Evolutionary conservation across 108 stramenopile species (phyloP), one percentile per base, ranked within the genome.

Genomic region (Schizochytrium sp.): DNA sequence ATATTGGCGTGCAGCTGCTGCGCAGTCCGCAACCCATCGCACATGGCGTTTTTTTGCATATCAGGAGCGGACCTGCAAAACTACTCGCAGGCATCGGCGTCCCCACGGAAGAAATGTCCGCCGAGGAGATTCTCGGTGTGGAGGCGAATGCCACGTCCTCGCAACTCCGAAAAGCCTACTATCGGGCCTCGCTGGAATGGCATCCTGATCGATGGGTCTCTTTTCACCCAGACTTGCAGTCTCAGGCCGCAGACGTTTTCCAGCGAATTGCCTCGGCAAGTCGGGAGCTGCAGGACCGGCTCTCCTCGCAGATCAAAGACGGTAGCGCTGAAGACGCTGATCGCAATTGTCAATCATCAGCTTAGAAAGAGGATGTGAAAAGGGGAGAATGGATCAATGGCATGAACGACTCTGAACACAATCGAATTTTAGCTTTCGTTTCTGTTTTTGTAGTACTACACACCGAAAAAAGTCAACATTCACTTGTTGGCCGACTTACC

Each of bases 171-270:
- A 83, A 83, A 45, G 76, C 76, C 8, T 83, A 83, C 51, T 28
- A 83, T 83, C 76, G 76, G 43, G 76, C 76, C 8, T 83, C 76
- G 6, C 48, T 83, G 51, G 76, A 83, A 4, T 83, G 76, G 76
- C 76, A 83, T 34, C 76, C 76, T 10, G 76, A 83, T 28, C 45
- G 76, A 12, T 83, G 76, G 76, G 76, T 83, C 51, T 83, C 76
- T 8, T 83, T 83, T 1, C 76, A 83, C 51, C 76, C 76, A 1
- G 76, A 83, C 23, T 34, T 83, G 51, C 76, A 83, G 51, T 43
- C 76, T 45, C 45, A 83, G 23, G 76, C 76, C 25, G 76, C 76
- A 0, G 18, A 53, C 6, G 51, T 83, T 28, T 83, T 83, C 51
- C 10, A n/a, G 48, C n/a, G n/a, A 6, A 53, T 83, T 23, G 45